Conservation (phyloP, 2,329 filamentous ascomycete genomes). For the Fusarium anguioides region DNA sequence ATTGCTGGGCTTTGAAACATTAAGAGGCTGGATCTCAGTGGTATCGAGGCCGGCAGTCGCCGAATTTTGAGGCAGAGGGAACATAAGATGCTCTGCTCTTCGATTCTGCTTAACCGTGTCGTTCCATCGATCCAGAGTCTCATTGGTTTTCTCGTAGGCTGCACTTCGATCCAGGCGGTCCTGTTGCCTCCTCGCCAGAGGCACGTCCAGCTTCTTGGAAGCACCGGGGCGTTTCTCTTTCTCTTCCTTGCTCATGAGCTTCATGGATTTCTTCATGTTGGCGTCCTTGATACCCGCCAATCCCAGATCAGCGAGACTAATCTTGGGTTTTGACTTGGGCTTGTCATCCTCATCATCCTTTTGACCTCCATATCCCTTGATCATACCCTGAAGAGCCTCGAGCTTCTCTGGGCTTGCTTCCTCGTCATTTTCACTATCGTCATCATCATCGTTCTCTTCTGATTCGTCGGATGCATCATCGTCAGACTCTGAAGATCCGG, state of each 20-base stretch:
- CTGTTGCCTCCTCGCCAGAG: slow-evolving; percentile 86
- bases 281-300: slow-evolving; percentile 78
- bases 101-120: slow-evolving; percentile 96
- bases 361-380: slow-evolving; percentile 75
- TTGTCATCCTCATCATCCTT: slow-evolving; percentile 62
- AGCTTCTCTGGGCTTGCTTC: slow-evolving; percentile 66
- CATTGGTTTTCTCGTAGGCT: slow-evolving; percentile 90
- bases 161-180: slow-evolving; percentile 83
- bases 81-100: slow-evolving; percentile 87
- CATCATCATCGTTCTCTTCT: slow-evolving; percentile 56
- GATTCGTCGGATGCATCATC: slow-evolving; percentile 55
- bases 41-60: slow-evolving; percentile 69
- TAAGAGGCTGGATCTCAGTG: slow-evolving; percentile 73
- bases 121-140: slow-evolving; percentile 89
- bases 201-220: slow-evolving; percentile 79
- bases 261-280: slow-evolving; percentile 80
- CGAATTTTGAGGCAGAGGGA: slow-evolving; percentile 82
- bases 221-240: slow-evolving; percentile 60
- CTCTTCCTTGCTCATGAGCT: slow-evolving; percentile 74
- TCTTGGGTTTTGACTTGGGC: slow-evolving; percentile 68
- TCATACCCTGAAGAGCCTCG: slow-evolving; percentile 74
- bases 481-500: slow-evolving; percentile 58
- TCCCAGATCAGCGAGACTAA: slow-evolving; percentile 79
- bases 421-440: slow-evolving; percentile 59
- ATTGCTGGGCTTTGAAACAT: slow-evolving; percentile 72